phyloP scores from a whole-genome alignment of 345 rosid genomes.

The Gossypium sturtianum region DNA sequence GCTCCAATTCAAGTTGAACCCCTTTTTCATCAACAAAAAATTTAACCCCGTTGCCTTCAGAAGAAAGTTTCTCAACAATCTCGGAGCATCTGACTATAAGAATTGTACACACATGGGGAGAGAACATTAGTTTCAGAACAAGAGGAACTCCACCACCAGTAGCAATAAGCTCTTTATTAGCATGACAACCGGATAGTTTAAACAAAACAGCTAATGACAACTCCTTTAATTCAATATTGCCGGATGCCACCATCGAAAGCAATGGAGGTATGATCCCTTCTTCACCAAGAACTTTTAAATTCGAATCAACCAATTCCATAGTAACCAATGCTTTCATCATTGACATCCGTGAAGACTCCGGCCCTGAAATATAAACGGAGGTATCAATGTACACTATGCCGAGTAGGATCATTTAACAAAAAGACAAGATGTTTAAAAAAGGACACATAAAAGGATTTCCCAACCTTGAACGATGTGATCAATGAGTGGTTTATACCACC shows the following conservation, averaged over 20 bases:
- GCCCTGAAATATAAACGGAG: conserved; percentile 35
- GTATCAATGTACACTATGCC: conserved; percentile 5
- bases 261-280: conserved; percentile 53
- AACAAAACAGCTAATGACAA: conserved; percentile 43
- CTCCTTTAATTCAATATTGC: conserved; percentile 40
- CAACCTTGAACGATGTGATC: conserved; percentile 51
- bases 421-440: background rate
- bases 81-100: conserved; percentile 43
- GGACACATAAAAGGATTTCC: conserved; percentile 13
- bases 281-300: conserved; percentile 44
- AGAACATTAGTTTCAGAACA: conserved; percentile 33
- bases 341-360: conserved; percentile 39
- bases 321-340: conserved; percentile 40
- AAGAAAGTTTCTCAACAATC: conserved; percentile 40
- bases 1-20: conserved; percentile 38
- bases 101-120: conserved; percentile 27
- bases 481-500: conserved; percentile 62
- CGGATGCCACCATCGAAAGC: conserved; percentile 47
- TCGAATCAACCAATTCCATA: conserved; percentile 50
- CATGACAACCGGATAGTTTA: conserved; percentile 34
- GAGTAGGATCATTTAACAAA: background rate
- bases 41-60: conserved; percentile 41
- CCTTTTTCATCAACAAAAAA: conserved; percentile 48
- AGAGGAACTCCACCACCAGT: conserved; percentile 48
- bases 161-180: conserved; percentile 50